Conservation (phyloP, 257 asterid genomes). For the Ophiorrhiza pumila region DNA sequence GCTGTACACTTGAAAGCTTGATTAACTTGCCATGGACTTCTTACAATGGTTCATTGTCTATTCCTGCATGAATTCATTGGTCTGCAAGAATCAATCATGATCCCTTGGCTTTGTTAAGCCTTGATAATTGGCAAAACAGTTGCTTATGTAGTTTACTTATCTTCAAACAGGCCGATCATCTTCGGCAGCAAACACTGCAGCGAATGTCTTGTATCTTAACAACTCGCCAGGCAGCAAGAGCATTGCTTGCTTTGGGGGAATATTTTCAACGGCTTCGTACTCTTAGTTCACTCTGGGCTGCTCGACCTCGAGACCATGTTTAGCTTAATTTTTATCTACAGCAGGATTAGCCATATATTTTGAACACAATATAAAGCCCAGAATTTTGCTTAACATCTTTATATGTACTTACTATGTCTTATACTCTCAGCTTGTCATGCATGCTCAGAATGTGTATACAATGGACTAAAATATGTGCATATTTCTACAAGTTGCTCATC, state of each 20-base stretch:
- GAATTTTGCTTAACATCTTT: slow-evolving; percentile 16
- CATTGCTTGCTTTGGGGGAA: slow-evolving; percentile 78
- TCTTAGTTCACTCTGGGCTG: slow-evolving; percentile 75
- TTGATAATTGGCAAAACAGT: neutral
- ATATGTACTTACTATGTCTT: neutral
- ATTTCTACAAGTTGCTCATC: neutral
- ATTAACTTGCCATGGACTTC: neutral
- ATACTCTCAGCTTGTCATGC: neutral
- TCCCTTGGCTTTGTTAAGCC: neutral
- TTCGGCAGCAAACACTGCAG: slow-evolving; percentile 80
- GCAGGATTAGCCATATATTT: slow-evolving; percentile 8
- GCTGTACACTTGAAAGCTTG: neutral
- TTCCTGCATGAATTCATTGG: neutral
- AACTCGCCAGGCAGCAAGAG: slow-evolving; percentile 79
- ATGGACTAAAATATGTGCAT: neutral
- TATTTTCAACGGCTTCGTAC: slow-evolving; percentile 80
- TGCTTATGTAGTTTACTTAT: neutral
- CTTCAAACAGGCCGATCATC: slow-evolving; percentile 74
- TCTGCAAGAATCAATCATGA: neutral
- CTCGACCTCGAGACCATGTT: slow-evolving; percentile 52
- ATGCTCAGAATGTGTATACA: neutral
- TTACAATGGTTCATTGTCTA: neutral
- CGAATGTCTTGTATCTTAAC: slow-evolving; percentile 74
- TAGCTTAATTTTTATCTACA: neutral
- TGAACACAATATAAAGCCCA: slow-evolving; percentile 2